Conservation (phyloP, 805 yeast species). For the Lipomyces japonicus region DNA sequence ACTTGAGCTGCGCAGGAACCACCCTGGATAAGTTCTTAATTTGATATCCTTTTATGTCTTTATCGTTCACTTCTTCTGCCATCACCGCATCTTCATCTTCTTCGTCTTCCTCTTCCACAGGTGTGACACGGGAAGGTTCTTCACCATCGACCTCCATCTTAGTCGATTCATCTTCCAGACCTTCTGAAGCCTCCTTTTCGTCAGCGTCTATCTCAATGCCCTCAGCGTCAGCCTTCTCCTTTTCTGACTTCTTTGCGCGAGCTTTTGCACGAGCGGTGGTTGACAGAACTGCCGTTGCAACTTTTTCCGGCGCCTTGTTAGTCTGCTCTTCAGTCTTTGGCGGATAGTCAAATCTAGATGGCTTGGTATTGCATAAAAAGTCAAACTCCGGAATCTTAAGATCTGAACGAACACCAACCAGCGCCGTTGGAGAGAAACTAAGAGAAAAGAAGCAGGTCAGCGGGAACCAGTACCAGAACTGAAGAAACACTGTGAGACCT, state of each 20-base stretch:
- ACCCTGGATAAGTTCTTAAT: constrained; percentile 81
- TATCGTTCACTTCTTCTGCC: constrained; percentile 45
- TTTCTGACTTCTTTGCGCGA: constrained; percentile 68
- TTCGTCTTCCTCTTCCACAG: constrained; percentile 32
- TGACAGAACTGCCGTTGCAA: constrained; percentile 88
- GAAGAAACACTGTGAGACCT: constrained; percentile 83
- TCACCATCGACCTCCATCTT: constrained; percentile 38
- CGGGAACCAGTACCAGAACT: constrained; percentile 99
- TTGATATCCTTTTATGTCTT: constrained; percentile 62
- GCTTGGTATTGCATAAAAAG: constrained; percentile 74
- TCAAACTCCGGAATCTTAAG: constrained; percentile 81
- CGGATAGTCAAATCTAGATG: constrained; percentile 81
- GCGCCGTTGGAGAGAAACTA: constrained; percentile 87
- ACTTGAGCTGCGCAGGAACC: constrained; percentile 81
- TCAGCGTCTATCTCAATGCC: constrained; percentile 43
- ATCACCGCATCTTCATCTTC: constrained; percentile 25
- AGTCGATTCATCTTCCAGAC: constrained; percentile 14
- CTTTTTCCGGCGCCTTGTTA: constrained; percentile 79
- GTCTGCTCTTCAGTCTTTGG: constrained; percentile 77
- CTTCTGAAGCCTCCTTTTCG: constrained; percentile 22
- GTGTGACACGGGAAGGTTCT: constrained; percentile 32
- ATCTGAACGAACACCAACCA: constrained; percentile 81
- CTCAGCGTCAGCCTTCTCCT: constrained; percentile 52
- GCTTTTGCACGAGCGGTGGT: constrained; percentile 94
- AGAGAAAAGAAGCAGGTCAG: constrained; percentile 86